phyloP scores from a whole-genome alignment of 2,329 filamentous ascomycete genomes.

The Graphilbum ipis-grandicollis region DNA sequence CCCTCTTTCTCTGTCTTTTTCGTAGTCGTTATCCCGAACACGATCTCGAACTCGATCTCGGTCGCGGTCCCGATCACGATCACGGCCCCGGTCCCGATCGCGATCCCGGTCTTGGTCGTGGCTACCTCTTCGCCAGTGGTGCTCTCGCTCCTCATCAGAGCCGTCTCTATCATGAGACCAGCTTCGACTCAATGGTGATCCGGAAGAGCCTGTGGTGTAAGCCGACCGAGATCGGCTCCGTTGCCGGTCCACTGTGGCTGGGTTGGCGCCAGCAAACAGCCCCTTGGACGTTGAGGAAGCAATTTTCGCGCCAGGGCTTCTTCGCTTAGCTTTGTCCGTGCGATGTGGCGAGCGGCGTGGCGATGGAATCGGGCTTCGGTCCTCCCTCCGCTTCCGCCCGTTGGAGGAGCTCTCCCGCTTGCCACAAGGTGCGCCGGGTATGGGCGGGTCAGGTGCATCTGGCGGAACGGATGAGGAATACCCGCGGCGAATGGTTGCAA shows the following conservation, averaged over 20 bases:
- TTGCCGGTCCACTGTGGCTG: slow-evolving; percentile 21
- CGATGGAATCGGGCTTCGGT: slow-evolving; percentile 1
- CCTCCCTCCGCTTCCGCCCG: slow-evolving; percentile 5
- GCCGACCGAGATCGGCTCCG: slow-evolving; percentile 8
- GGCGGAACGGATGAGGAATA: too few species aligned
- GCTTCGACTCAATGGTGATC: slow-evolving; percentile 20
- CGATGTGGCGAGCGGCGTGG: slow-evolving; percentile 8
- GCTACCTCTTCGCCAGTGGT: slow-evolving; percentile 11
- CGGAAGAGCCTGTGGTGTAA: neutral
- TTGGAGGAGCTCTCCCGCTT: slow-evolving; percentile 7
- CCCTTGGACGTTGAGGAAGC: too few species aligned
- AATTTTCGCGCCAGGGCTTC: slow-evolving; percentile 24
- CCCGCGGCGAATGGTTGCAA: slow-evolving; percentile 17
- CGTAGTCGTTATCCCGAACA: too few species aligned
- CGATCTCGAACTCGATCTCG: slow-evolving; percentile 14
- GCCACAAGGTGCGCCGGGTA: slow-evolving; percentile 8
- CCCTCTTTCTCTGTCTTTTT: too few species aligned
- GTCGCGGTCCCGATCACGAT: slow-evolving; percentile 17
- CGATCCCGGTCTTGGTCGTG: slow-evolving; percentile 11
- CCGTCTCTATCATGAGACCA: slow-evolving; percentile 23
- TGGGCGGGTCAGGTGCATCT: slow-evolving; percentile 15
- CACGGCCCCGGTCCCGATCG: slow-evolving; percentile 17
- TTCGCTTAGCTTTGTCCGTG: slow-evolving; percentile 19
- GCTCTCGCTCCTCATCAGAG: slow-evolving; percentile 10
- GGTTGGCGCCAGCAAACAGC: slow-evolving; percentile 15